phyloP scores from a whole-genome alignment of 129 eudicot genomes.

The Artemisia tridentata region DNA sequence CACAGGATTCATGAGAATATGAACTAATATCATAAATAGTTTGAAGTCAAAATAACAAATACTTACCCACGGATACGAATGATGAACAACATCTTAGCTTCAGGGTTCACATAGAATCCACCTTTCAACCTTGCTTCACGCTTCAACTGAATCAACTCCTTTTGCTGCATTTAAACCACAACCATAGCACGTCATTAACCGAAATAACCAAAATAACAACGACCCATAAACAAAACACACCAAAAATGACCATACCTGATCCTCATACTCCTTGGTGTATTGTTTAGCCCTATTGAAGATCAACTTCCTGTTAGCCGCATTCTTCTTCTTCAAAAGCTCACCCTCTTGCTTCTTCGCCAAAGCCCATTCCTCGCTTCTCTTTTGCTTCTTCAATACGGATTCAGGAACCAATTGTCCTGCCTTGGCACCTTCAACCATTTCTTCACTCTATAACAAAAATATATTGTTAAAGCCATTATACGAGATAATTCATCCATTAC shows the following conservation, averaged over 20 bases:
- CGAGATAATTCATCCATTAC: too few relatives aligned
- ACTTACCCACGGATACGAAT: conserved; percentile 66
- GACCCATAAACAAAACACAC: background rate
- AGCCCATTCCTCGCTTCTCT: conserved; percentile 82
- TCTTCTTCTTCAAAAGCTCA: conserved; percentile 56
- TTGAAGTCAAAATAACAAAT: background rate
- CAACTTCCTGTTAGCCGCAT: conserved; percentile 55
- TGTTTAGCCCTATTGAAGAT: conserved; percentile 55
- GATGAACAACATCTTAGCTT: conserved; percentile 72
- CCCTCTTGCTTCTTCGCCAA: conserved; percentile 52
- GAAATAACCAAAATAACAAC: background rate
- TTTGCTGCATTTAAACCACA: conserved; percentile 39
- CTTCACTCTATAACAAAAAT: conserved; percentile 14
- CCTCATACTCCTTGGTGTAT: conserved; percentile 62
- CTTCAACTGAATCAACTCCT: conserved; percentile 61
- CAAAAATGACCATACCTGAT: conserved; percentile 40
- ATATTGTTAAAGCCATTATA: background rate
- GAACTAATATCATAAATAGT: background rate
- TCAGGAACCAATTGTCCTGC: conserved; percentile 56
- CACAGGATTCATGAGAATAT: background rate
- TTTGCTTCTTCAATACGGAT: conserved; percentile 76
- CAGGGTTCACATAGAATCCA: conserved; percentile 73
- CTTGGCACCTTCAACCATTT: conserved; percentile 50
- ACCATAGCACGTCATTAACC: background rate
- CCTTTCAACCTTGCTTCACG: conserved; percentile 82